These are phyloP conservation scores for Aphanomyces euteiches DNA, from an alignment of 352 stramenopile genomes.

Conservation along the genomic window DNA sequence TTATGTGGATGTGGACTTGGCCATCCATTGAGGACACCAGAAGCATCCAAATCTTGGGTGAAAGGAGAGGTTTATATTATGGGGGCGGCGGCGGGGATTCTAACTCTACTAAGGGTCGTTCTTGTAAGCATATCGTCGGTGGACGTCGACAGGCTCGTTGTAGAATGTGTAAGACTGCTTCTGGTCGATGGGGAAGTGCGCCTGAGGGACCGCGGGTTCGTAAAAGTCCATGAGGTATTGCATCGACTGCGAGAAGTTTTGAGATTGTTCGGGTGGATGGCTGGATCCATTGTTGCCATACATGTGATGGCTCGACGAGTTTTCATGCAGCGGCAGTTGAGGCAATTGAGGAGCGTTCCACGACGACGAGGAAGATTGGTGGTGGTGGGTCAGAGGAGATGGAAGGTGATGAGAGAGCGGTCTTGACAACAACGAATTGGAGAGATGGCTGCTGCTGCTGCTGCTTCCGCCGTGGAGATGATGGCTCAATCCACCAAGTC, in stretches of 20 bases:
- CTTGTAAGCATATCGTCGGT: neutral
- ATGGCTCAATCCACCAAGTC: neutral
- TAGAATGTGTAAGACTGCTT: constrained; percentile 3
- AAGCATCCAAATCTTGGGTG: neutral
- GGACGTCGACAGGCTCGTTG: constrained; percentile 11
- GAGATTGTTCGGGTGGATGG: neutral
- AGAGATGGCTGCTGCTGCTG: too few species aligned
- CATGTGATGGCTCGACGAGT: neutral
- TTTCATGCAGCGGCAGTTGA: constrained; percentile 1
- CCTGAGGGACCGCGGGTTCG: neutral
- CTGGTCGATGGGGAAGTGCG: constrained; percentile 12
- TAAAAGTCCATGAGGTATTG: constrained; percentile 24
- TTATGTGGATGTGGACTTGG: too few species aligned
- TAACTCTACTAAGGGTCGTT: neutral
- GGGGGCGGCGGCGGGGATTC: too few species aligned
- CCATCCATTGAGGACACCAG: too few species aligned
- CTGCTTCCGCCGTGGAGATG: neutral
- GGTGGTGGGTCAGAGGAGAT: neutral
- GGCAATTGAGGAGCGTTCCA: constrained; percentile 18
- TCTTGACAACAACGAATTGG: neutral
- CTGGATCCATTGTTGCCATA: neutral
- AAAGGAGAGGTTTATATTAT: too few species aligned
- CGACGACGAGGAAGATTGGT: constrained; percentile 3
- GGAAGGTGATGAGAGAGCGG: constrained; percentile 13
- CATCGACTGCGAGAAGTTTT: constrained; percentile 23